phyloP scores from a whole-genome alignment of 2,329 filamentous ascomycete species.

The Cephalotrichum gorgonifer region DNA sequence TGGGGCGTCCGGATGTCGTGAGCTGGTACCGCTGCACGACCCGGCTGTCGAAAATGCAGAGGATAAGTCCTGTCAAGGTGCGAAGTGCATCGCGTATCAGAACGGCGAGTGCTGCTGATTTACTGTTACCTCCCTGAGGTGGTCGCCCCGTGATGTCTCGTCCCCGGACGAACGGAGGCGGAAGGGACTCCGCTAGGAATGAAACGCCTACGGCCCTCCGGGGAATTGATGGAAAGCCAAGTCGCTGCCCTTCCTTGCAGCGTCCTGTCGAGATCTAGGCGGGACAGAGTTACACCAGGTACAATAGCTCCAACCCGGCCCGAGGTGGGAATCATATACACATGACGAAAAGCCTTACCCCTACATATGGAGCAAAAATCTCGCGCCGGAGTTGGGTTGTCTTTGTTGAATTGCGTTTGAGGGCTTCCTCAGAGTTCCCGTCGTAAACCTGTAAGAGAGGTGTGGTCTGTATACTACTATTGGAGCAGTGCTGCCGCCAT shows the following conservation, averaged over 20 bases:
- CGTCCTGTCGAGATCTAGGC: not conserved
- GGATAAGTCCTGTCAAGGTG: constrained; percentile 1
- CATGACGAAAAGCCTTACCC: not conserved
- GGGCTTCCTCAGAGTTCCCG: not conserved
- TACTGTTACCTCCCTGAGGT: not conserved
- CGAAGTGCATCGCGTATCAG: not conserved
- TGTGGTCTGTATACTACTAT: not conserved
- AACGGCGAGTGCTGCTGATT: not conserved
- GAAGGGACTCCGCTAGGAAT: not conserved
- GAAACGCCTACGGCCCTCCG: not conserved
- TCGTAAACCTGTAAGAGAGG: not conserved
- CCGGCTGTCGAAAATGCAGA: not conserved
- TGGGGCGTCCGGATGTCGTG: constrained; percentile 53
- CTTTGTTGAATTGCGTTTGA: not conserved
- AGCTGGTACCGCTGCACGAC: not conserved
- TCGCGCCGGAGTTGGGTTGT: not conserved
- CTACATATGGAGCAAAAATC: not conserved
- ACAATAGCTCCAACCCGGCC: not conserved
- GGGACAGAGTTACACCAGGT: not conserved
- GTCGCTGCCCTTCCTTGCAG: not conserved
- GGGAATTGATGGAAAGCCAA: not conserved
- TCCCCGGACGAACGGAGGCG: not conserved
- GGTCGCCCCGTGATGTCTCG: not conserved
- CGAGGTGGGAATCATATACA: not conserved
- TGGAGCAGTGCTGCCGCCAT: not conserved